Percentiles rank a stretch among this genome's conserved stretches.
Evolutionary conservation across 2,329 filamentous ascomycete genomes (phyloP).

Genomic region (Seiridium cupressi): DNA sequence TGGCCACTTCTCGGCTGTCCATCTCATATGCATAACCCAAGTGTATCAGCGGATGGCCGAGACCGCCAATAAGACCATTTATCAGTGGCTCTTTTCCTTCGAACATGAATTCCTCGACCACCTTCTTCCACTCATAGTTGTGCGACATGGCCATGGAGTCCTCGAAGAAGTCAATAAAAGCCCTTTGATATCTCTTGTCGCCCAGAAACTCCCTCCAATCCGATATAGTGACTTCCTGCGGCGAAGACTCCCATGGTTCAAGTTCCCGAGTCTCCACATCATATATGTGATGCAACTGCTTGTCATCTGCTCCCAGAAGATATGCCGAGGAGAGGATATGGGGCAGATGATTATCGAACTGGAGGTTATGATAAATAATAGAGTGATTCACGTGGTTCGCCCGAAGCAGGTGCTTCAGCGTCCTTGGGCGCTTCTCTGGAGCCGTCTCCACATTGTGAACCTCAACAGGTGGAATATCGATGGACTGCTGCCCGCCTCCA

Average conservation of each 20-base stretch:
- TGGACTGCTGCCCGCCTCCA: constrained; percentile 30
- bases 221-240: constrained; percentile 74
- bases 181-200: constrained; percentile 77
- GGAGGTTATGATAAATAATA: constrained; percentile 72
- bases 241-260: constrained; percentile 80
- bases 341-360: constrained; percentile 79
- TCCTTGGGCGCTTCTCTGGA: constrained; percentile 74
- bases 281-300: constrained; percentile 78
- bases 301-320: constrained; percentile 71
- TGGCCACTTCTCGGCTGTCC: constrained; percentile 78
- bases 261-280: constrained; percentile 70
- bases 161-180: constrained; percentile 93
- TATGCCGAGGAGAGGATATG: constrained; percentile 85
- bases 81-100: constrained; percentile 73
- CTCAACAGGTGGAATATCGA: constrained; percentile 65
- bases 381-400: constrained; percentile 90
- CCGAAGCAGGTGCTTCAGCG: constrained; percentile 85
- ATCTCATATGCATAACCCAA: constrained; percentile 93
- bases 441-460: constrained; percentile 78
- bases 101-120: constrained; percentile 76
- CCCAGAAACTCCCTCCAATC: constrained; percentile 90
- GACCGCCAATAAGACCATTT: constrained; percentile 75
- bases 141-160: constrained; percentile 74
- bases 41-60: constrained; percentile 91
- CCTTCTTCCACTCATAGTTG: constrained; percentile 80